Evolutionary conservation across 768 basidiomycete species (phyloP).

Genomic region (Mycena galopus): DNA sequence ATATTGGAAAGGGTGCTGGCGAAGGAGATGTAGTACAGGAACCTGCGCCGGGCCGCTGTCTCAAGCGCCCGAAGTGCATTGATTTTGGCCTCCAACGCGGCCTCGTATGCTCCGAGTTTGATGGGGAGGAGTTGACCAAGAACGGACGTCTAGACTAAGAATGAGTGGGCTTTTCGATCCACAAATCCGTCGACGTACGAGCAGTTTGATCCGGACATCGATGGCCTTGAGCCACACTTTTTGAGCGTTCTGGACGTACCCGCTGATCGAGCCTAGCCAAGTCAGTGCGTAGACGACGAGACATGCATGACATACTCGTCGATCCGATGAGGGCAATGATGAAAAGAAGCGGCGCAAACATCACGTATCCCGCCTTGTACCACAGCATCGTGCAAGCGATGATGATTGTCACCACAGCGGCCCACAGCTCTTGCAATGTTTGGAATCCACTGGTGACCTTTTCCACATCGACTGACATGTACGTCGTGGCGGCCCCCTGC

Average conservation of each 20-base stretch:
- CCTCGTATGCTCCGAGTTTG: conserved; percentile 25
- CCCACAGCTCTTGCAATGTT: conserved; percentile 26
- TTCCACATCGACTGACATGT: conserved; percentile 33
- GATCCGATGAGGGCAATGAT: conserved; percentile 12
- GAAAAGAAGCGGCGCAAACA: conserved; percentile 27
- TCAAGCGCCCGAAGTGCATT: conserved; percentile 19
- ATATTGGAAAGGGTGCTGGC: conserved; percentile 13
- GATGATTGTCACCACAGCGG: conserved; percentile 22
- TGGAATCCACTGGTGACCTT: conserved; percentile 21
- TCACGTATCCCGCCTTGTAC: conserved; percentile 25
- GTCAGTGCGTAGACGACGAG: background rate
- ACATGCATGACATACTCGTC: conserved; percentile 13
- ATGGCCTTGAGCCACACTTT: conserved; percentile 22
- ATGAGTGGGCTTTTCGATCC: background rate
- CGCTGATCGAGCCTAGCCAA: conserved; percentile 3
- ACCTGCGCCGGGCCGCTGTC: conserved; percentile 6
- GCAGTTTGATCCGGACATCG: conserved; percentile 27
- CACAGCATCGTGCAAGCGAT: conserved; percentile 26
- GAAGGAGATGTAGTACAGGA: conserved; percentile 3
- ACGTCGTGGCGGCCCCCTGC: conserved; percentile 28
- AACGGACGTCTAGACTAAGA: conserved; percentile 8
- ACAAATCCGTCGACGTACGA: background rate
- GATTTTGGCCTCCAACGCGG: background rate
- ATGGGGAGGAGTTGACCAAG: conserved; percentile 29
- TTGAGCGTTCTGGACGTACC: conserved; percentile 18